A percentile compares a stretch with the other conserved stretches of the same genome.
Evolutionary conservation across 805 yeast genomes (phyloP).

Genomic region (Clavispora vitiphila): DNA sequence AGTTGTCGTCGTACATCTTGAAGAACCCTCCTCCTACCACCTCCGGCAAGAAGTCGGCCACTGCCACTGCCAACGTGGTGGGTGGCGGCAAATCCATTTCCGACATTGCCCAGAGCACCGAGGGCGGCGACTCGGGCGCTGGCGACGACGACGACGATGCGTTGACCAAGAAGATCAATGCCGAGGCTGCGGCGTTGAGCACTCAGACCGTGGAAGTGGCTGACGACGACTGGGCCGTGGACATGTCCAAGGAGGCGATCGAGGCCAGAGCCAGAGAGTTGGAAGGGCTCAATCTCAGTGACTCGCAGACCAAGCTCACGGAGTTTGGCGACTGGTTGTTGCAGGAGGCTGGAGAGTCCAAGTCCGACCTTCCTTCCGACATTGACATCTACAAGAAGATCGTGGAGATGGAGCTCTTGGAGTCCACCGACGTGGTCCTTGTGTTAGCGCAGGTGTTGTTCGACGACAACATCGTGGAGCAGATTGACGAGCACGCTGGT

Average conservation of each 20-base stretch:
- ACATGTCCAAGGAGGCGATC: constrained; percentile 94
- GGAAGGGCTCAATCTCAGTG: constrained; percentile 55
- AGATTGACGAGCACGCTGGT: constrained; percentile 75
- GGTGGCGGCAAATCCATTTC: constrained; percentile 82
- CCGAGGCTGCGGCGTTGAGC: constrained; percentile 71
- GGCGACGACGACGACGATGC: constrained; percentile 63
- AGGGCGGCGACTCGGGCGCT: constrained; percentile 28
- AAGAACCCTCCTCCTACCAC: constrained; percentile 76
- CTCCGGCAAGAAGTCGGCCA: constrained; percentile 74
- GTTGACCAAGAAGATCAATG: constrained; percentile 71
- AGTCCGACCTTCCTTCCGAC: constrained; percentile 67
- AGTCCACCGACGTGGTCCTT: constrained; percentile 73
- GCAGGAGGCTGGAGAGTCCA: constrained; percentile 40
- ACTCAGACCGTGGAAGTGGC: constrained; percentile 53
- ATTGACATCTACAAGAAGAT: constrained; percentile 92
- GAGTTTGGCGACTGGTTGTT: constrained; percentile 89
- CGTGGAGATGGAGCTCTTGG: constrained; percentile 66
- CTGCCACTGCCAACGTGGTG: constrained; percentile 84
- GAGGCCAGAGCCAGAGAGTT: constrained; percentile 85
- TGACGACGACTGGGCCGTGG: constrained; percentile 97
- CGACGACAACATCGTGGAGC: constrained; percentile 66
- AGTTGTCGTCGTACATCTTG: constrained; percentile 77
- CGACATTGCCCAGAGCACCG: constrained; percentile 61
- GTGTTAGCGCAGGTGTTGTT: constrained; percentile 90
- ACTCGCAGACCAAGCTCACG: constrained; percentile 51